phyloP scores from a whole-genome alignment of 202 grass and related monocot species.

The Cymbopogon flexuosus region DNA sequence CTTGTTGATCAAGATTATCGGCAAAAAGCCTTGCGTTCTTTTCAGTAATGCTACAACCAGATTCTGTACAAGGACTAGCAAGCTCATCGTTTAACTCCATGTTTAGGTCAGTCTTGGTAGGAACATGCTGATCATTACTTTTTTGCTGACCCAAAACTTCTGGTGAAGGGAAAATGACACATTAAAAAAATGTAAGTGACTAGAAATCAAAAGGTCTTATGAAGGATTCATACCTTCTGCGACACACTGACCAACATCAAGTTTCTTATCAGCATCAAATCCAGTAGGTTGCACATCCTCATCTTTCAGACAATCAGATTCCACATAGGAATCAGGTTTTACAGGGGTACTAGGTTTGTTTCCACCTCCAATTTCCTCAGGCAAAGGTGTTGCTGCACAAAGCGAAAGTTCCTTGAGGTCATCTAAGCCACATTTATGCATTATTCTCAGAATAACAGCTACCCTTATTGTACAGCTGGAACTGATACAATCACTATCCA shows the following conservation, averaged over 20 bases:
- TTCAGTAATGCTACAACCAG: conserved; percentile 18
- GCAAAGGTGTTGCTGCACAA: not conserved
- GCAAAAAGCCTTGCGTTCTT: not conserved
- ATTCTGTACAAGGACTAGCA: not conserved
- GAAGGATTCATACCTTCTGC: not conserved
- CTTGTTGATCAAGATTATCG: conserved; percentile 4
- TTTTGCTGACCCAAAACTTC: not conserved
- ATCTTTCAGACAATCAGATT: not conserved
- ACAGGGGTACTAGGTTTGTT: not conserved
- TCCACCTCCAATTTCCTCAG: not conserved
- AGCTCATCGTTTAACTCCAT: not conserved
- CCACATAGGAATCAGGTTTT: not conserved
- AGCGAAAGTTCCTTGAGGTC: not conserved
- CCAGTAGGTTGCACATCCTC: not conserved
- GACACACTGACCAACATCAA: too few relatives aligned
- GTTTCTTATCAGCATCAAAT: not conserved
- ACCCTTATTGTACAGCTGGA: not conserved
- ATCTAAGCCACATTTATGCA: conserved; percentile 30
- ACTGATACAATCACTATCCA: not conserved
- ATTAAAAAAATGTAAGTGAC: not conserved
- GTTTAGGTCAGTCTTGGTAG: not conserved
- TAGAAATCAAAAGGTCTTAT: not conserved
- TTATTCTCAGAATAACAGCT: conserved; percentile 19
- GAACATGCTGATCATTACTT: not conserved
- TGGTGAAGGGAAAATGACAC: not conserved